These are phyloP conservation scores for Heimioporus sp. DNA, from an alignment of 768 basidiomycete species.

Conservation along the genomic window DNA sequence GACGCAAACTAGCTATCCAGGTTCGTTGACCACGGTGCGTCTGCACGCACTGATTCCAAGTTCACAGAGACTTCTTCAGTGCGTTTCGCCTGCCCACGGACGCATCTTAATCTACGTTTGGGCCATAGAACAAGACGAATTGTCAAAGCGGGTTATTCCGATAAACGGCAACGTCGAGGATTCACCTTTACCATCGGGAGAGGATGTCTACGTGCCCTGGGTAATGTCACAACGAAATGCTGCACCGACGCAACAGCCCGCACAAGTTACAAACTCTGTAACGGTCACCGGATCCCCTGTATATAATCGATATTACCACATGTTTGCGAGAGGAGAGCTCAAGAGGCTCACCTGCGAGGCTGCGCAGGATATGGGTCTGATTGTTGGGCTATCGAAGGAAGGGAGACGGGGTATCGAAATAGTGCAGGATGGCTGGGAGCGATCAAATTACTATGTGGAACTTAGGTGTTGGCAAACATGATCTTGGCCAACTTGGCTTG, in stretches of 20 bases:
- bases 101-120: slow-evolving; percentile 92
- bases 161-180: slow-evolving; percentile 15
- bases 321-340: slow-evolving; percentile 87
- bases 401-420: slow-evolving; percentile 55
- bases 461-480: slow-evolving; percentile 56
- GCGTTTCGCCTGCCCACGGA: slow-evolving; percentile 66
- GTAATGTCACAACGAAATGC: slow-evolving; percentile 46
- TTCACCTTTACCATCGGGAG: slow-evolving; percentile 37
- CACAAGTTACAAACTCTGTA: background rate
- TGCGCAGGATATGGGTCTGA: slow-evolving; percentile 53
- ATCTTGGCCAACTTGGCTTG: slow-evolving; percentile 12
- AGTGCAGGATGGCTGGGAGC: slow-evolving; percentile 77
- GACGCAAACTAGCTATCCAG: slow-evolving; percentile 73
- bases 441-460: slow-evolving; percentile 87
- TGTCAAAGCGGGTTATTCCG: slow-evolving; percentile 71
- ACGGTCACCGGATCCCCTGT: slow-evolving; percentile 32
- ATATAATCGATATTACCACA: slow-evolving; percentile 93
- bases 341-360: slow-evolving; percentile 58
- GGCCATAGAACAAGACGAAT: slow-evolving; percentile 90
- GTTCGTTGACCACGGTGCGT: slow-evolving; percentile 36
- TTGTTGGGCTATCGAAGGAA: slow-evolving; percentile 40
- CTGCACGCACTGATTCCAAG: background rate
- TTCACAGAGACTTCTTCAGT: slow-evolving; percentile 57
- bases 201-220: slow-evolving; percentile 93
- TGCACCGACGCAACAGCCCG: slow-evolving; percentile 9